A percentile compares a stretch with the other conserved stretches of the same genome.
Evolutionary conservation across 169 alveolate genomes (phyloP).

Genomic region (Plasmodium gallinaceum): DNA sequence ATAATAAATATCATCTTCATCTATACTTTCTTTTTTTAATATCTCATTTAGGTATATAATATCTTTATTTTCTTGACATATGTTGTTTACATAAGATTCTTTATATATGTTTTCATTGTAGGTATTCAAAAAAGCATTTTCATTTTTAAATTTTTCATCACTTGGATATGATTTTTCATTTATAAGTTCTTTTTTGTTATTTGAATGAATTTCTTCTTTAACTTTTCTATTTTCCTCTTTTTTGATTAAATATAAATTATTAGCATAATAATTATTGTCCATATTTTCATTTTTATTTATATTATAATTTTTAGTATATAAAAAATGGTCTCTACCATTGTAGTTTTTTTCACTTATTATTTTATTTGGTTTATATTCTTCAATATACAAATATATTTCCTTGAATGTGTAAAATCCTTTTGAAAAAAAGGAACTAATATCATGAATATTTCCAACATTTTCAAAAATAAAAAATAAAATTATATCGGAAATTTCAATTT

Average conservation of each 20-base stretch:
- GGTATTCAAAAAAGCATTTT: background rate
- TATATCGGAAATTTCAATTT: slow-evolving; percentile 42
- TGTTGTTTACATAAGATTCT: background rate
- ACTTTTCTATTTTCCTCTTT: background rate
- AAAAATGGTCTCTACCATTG: background rate
- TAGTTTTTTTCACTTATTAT: background rate
- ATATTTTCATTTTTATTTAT: background rate
- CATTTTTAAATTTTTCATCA: background rate
- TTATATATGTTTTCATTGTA: background rate
- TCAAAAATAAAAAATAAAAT: slow-evolving; percentile 63
- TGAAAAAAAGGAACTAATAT: slow-evolving; percentile 45
- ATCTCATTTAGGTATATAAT: slow-evolving; percentile 5
- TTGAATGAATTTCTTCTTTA: background rate
- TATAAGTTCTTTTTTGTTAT: background rate
- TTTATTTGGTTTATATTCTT: background rate
- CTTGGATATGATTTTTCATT: background rate
- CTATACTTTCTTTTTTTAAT: background rate
- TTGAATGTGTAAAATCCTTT: slow-evolving; percentile 54
- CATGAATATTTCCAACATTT: slow-evolving; percentile 42
- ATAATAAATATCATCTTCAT: background rate
- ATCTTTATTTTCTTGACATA: background rate
- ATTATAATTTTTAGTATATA: background rate
- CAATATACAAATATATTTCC: slow-evolving; percentile 33
- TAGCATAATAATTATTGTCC: background rate
- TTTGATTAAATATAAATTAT: background rate